Base-by-base conservation (phyloP, 768 basidiomycete genomes). In the Saitozyma podzolica region DNA sequence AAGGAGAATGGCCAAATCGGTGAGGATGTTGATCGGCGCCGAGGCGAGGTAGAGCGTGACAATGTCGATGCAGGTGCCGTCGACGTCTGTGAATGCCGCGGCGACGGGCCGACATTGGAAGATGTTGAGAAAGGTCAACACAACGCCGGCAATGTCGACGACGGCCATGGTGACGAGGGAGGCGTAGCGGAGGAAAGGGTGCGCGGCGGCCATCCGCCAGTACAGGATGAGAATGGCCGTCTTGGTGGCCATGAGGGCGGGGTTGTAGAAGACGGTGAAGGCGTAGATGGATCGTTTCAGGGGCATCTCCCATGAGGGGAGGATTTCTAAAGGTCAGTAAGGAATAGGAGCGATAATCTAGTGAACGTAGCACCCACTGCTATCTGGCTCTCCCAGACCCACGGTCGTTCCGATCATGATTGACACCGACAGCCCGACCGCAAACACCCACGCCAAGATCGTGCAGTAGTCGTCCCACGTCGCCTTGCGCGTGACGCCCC, bases 1-100 rank as follows among this genome's bases (percentile, higher is more conserved):
- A 7, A 74, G 56, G 17, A 78, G 64, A 54, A 78, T 76, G 4
- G 77, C 74, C 11, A 74, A 63, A 58, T 78, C 77, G 42, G 77
- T 78, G 50, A 78, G 68, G 53, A 78, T 62, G 60, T 74, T 77
- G 67, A 78, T 72, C 4, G 77, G 77, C 19, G 75, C 75, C 11
- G 72, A 67, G 16, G 74, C 67, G 49, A 76, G 72, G 58, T 77
- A 78, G 37, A 78, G 68, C 4, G 72, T 50, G 11, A 78, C 69
- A 17, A 77, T 59, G 55, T 77, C 69, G 40, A 78, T 70, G 56
- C 77, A 78, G 19, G 56, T 49, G 2, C 64, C 65, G 9, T 61
- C 56, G 50, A 52, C 43, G 6, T 55, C 51, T 1, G 62, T 29
- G 51, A 70, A 74, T 1, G 73, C 77, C 5, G 75, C 75, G 6